A percentile compares a stretch with the other conserved stretches of the same genome.
Evolutionary conservation across 495 filamentous ascomycete genomes (phyloP).

Genomic region (Penicillium silybi): DNA sequence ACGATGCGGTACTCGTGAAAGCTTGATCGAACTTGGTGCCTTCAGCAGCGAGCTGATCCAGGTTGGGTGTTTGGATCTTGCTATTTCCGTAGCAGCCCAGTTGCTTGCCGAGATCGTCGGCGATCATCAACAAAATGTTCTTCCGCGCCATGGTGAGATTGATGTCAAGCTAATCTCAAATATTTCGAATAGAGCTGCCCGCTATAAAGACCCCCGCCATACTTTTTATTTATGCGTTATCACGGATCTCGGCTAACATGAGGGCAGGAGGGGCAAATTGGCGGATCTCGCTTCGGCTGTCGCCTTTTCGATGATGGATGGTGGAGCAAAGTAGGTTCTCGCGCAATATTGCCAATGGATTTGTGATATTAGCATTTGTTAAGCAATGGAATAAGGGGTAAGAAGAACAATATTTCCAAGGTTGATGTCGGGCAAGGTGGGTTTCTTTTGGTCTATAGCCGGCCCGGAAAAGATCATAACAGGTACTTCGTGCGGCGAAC

Average conservation of each 20-base stretch:
- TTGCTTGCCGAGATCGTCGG: constrained; percentile 40
- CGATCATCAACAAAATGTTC: constrained; percentile 40
- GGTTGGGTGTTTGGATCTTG: constrained; percentile 30
- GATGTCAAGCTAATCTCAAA: background rate
- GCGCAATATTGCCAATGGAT: too few relatives aligned
- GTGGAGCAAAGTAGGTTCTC: background rate
- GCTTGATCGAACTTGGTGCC: constrained; percentile 35
- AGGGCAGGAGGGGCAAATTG: background rate
- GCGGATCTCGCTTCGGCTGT: constrained; percentile 10
- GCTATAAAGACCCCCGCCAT: background rate
- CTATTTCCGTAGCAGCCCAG: constrained; percentile 36
- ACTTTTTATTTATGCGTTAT: background rate
- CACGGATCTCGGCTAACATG: constrained; percentile 3
- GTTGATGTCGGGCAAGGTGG: too few relatives aligned
- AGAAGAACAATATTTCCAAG: too few relatives aligned
- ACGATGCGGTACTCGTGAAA: constrained; percentile 45
- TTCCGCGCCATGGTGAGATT: background rate
- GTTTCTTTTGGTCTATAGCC: too few relatives aligned
- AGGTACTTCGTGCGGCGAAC: too few relatives aligned
- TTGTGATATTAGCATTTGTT: too few relatives aligned
- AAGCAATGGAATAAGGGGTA: too few relatives aligned
- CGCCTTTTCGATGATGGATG: background rate
- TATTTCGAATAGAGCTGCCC: background rate
- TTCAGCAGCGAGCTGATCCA: constrained; percentile 33
- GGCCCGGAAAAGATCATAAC: too few relatives aligned